Base-by-base conservation (phyloP, 805 yeast species). In the Kodamaea kaohsiungensis region DNA sequence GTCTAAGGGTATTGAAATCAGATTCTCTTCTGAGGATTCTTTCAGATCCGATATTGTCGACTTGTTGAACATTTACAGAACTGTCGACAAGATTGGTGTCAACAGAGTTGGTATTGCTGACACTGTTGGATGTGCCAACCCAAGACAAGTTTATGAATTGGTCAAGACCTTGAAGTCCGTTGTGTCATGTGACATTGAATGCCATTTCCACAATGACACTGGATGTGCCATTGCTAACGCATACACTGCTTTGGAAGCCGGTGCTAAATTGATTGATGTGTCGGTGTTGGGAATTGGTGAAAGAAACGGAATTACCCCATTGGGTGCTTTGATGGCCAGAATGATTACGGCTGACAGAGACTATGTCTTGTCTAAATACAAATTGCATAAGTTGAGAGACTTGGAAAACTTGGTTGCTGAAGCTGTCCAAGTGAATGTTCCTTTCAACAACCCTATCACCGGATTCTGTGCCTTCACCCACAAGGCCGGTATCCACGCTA, bases 381-480 rank as follows among this genome's bases (percentile, higher is more conserved):
- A 95, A 79, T 78, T 93, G 64, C 96, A 92, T 78, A 93, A 93
- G 82, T 84, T 93, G 63, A 87, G 99, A 77, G 98, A 93, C 70
- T 80, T 93, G 71, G 99, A 93, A 77, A 91, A 87, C 75, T 80
- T 95, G 70, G 98, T 93, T 62, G 98, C 98, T 43, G 97, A 93
- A 63, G 96, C 97, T 48, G 98, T 93, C 53, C 96, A 91, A 77
- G 97, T 93, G 59, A 93, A 93, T 76, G 83, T 95, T 66, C 99
- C 99, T 56, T 93, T 93, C 83, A 93, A 93, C 83, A 93, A 93
- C 80, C 98, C 98, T 64, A 91, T 93, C 73, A 93, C 99, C 43
- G 99, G 99, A 35, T 95, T 95, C 87, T 95, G 98, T 81, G 99
- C 99, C 46, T 93, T 93, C 79, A 93, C 99, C 56, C 99, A 93